Conservation (phyloP, 176 grass and related monocot genomes). For the Poa annua region DNA sequence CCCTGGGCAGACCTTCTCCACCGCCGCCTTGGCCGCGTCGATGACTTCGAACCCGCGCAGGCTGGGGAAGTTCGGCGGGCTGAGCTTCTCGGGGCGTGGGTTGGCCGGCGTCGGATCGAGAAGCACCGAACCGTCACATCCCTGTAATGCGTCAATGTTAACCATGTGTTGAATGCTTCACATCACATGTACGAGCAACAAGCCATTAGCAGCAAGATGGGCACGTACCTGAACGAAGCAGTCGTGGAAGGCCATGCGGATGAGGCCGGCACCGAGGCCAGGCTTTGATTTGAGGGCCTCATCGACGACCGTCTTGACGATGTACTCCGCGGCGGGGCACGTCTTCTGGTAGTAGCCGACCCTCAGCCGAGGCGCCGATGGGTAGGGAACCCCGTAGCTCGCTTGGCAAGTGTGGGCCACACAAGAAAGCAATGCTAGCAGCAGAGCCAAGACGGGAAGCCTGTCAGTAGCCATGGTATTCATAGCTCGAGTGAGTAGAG, state of each 20-base stretch:
- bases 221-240: conserved; percentile 37
- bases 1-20: too few species aligned
- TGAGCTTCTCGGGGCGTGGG: conserved; percentile 29
- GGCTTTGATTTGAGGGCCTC: background rate
- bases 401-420: conserved; percentile 22
- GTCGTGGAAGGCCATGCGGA: conserved; percentile 64
- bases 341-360: conserved; percentile 41
- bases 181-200: too few species aligned
- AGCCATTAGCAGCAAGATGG: too few species aligned
- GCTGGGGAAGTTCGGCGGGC: background rate
- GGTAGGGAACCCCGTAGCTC: background rate
- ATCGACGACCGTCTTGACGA: conserved; percentile 32
- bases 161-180: too few species aligned
- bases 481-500: background rate
- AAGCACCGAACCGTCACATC: background rate
- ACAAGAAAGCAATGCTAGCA: background rate
- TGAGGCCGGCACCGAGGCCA: conserved; percentile 40
- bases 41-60: too few species aligned
- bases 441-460: background rate
- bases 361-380: background rate
- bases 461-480: background rate
- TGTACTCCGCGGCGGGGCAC: conserved; percentile 50
- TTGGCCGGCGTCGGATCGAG: background rate
- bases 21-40: too few species aligned
- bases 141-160: background rate